phyloP scores from a whole-genome alignment of 2,329 filamentous ascomycete genomes.

The Neocatenulostroma microsporum region DNA sequence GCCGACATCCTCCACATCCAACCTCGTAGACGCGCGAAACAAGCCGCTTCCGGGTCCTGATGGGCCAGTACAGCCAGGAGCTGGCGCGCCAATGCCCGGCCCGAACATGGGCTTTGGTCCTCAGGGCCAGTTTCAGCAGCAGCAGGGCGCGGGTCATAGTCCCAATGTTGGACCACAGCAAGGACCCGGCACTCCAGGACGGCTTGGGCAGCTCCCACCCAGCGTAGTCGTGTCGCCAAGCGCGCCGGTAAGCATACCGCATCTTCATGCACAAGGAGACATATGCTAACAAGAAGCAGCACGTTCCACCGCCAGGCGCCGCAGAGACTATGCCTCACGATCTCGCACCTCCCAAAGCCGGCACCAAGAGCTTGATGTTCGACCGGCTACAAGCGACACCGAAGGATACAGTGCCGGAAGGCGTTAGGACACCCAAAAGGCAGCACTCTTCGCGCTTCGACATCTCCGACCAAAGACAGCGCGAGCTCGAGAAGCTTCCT shows the following conservation, averaged over 20 bases:
- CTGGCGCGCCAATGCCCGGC: slow-evolving; percentile 30
- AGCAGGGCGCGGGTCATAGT: slow-evolving; percentile 9
- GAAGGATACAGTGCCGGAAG: slow-evolving; percentile 84
- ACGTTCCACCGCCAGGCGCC: slow-evolving; percentile 83
- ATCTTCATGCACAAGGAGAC: slow-evolving; percentile 6
- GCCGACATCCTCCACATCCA: slow-evolving; percentile 81
- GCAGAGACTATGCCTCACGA: slow-evolving; percentile 98
- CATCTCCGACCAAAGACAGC: slow-evolving; percentile 79
- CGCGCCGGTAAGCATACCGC: slow-evolving; percentile 61
- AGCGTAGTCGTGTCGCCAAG: slow-evolving; percentile 94
- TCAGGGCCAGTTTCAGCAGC: slow-evolving; percentile 18
- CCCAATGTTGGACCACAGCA: slow-evolving; percentile 6
- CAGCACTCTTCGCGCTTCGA: slow-evolving; percentile 98
- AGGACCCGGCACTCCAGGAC: slow-evolving; percentile 21
- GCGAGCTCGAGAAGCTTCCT: slow-evolving; percentile 92
- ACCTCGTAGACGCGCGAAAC: slow-evolving; percentile 75
- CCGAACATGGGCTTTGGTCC: slow-evolving; percentile 17
- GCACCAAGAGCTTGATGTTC: slow-evolving; percentile 80
- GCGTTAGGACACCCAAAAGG: slow-evolving; percentile 86
- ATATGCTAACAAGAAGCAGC: slow-evolving; percentile 45
- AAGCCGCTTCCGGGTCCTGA: slow-evolving; percentile 58
- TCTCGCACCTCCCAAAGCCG: slow-evolving; percentile 84
- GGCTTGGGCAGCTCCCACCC: slow-evolving; percentile 41
- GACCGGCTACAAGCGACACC: slow-evolving; percentile 87
- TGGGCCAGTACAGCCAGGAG: slow-evolving; percentile 36